These are phyloP conservation scores for Salvia sclarea DNA, from an alignment of 305 asterid species.

Conservation along the genomic window DNA sequence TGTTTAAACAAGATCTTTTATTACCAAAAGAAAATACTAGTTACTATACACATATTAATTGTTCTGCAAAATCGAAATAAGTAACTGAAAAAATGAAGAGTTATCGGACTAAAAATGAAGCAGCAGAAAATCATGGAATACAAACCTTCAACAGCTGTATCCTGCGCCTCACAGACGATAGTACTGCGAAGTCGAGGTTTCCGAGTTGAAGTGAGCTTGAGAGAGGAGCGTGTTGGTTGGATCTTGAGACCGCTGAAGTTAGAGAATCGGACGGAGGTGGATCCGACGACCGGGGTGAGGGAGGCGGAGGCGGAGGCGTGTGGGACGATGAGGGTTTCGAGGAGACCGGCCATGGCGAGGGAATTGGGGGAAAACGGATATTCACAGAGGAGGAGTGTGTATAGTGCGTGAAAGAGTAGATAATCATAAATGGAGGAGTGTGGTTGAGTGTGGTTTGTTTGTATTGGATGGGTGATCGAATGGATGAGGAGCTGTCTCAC, in stretches of 20 bases:
- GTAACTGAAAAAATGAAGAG: background rate
- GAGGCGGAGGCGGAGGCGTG: conserved; percentile 61
- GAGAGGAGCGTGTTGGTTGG: conserved; percentile 47
- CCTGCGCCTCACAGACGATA: conserved; percentile 78
- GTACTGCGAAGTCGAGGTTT: conserved; percentile 43
- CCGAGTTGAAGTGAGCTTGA: conserved; percentile 36
- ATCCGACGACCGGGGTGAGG: conserved; percentile 43
- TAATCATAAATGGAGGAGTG: conserved; percentile 27
- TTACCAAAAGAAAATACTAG: background rate
- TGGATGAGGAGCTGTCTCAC: conserved; percentile 36
- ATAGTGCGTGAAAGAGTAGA: conserved; percentile 21
- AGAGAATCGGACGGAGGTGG: conserved; percentile 49
- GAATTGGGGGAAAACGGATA: background rate
- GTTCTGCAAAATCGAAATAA: background rate
- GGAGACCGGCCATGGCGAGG: conserved; percentile 60
- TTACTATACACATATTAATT: background rate
- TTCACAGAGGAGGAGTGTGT: conserved; percentile 20
- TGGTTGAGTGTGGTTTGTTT: conserved; percentile 48
- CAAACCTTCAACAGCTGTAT: conserved; percentile 61
- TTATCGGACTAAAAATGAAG: background rate
- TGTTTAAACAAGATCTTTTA: background rate
- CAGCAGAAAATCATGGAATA: conserved; percentile 3
- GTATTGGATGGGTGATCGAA: conserved; percentile 17
- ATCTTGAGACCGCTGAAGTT: conserved; percentile 60
- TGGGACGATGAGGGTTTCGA: conserved; percentile 68